A percentile compares a stretch with the other conserved stretches of the same genome.
Conservation (phyloP, 108 stramenopile species). For the Stephanodiscus minutulus region DNA sequence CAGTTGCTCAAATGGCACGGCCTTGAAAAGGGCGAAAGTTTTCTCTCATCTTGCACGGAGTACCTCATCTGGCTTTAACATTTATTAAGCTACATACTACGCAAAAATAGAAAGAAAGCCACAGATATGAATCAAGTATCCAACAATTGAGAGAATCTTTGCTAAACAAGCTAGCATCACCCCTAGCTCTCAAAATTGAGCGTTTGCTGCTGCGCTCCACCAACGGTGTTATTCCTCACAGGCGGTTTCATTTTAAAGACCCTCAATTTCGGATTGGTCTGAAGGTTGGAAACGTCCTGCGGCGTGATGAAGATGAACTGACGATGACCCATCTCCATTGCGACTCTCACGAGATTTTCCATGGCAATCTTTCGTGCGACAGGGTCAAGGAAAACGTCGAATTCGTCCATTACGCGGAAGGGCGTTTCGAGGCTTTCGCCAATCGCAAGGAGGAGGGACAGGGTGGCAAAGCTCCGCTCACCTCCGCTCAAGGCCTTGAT, state of each 20-base stretch:
- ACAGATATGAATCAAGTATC: neutral
- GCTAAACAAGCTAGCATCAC: neutral
- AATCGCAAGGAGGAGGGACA: constrained; percentile 91
- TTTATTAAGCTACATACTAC: too few relatives aligned
- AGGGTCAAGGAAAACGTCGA: constrained; percentile 97
- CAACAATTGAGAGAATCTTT: neutral
- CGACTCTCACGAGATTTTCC: constrained; percentile 67
- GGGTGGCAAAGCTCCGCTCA: constrained; percentile 84
- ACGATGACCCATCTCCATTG: constrained; percentile 74
- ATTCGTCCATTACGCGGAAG: constrained; percentile 98
- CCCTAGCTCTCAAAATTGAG: constrained; percentile 49
- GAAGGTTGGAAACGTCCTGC: constrained; percentile 78
- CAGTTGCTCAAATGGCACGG: too few relatives aligned
- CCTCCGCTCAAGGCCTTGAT: constrained; percentile 89
- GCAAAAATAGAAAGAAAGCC: too few relatives aligned
- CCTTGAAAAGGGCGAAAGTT: too few relatives aligned
- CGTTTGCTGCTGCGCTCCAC: constrained; percentile 72
- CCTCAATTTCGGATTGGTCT: constrained; percentile 60
- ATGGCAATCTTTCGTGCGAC: constrained; percentile 86
- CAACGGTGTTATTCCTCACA: constrained; percentile 45
- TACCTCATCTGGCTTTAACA: too few relatives aligned
- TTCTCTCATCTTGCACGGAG: too few relatives aligned
- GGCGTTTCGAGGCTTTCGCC: constrained; percentile 93
- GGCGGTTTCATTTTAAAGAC: constrained; percentile 75
- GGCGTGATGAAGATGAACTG: constrained; percentile 98